Evolutionary conservation across 768 basidiomycete species (phyloP), one percentile per base, ranked within the genome.

Genomic region (Chlorophyllum brunneum): DNA sequence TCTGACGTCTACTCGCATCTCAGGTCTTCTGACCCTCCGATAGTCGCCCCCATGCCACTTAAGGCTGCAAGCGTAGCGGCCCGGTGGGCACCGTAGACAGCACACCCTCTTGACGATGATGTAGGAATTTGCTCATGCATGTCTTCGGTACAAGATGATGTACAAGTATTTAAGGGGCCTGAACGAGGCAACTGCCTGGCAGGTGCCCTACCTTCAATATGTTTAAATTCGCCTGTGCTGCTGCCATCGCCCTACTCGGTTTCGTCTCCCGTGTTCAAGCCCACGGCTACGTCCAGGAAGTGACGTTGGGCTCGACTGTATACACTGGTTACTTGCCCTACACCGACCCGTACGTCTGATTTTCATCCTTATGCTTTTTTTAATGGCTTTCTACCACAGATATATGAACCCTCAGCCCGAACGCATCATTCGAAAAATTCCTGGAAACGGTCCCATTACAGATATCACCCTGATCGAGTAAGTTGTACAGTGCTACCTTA

Each of bases 271-370:
- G 41, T 29, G 65, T 65, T 5, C 51, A 56, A 23, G 64, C 57
- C 8, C 73, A 73, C 50, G 71, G 72, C 46, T 73, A 73, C 56
- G 70, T 73, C 27, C 66, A 71, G 45, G 65, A 70, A 51, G 59
- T 70, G 16, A 66, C 63, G 23, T 54, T 70, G n/a, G 70, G 68
- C 7, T 62, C 65, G 8, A 61, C 59, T 2, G 63, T 60, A 10
- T 68, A 70, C 38, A 64, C 69, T 4, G 73, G 72, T 3, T 72
- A 68, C 37, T 59, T 69, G 29, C 71, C 71, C 4, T 70, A 72
- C 62, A 39, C 57, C 10, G 70, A 72, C 47, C 69, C 68, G 51
- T 73, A 67, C 31, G 56, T 43, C 22, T 30, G 18, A 37, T 36
- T 26, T 38, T 29, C 13, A 13, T 6, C 22, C 16, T 9, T 9